Evolutionary conservation across 1,284 basidiomycete species (phyloP), one percentile per base, ranked within the genome.

Genomic region (Cryptococcus hybrid): DNA sequence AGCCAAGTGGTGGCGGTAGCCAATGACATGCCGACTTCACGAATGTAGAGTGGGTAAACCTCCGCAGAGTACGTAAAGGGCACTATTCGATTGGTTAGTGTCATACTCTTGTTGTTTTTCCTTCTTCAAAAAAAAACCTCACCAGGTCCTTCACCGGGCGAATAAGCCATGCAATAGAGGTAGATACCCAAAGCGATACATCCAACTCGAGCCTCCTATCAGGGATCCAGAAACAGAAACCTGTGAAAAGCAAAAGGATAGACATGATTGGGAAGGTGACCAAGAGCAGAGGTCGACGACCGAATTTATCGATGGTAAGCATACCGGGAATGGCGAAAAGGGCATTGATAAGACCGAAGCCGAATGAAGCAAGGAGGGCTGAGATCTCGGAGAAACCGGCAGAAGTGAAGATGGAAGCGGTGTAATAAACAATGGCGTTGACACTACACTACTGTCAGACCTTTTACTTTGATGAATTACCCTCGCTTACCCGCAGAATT

Each of bases 221-320:
- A n/a, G 59, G 57, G 43, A 67, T 67, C 40, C 56, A 55, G 63
- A 66, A 80, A 47, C 70, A 73, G 37, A 78, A 65, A 11, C 79
- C 79, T 5, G 68, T 68, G 7, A 62, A 72, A 8, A 75, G 62
- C 50, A 72, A 63, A 13, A 63, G 62, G 18, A 88, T 6, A 38
- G 47, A 51, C 71, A 24, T 77, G 12, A 50, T 44, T 3, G 49
- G 49, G 49, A 51, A 64, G 2, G 73, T 68, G 76, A 80, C 78
- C 86, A 89, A 80, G 35, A 89, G 77, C 1, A 89, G 78, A 61
- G 84, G 86, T 36, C 88, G 81, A 36, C 88, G 83, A n/a, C 88
- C 88, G 65, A 85, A 90, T 0, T 84, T 86, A 62, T 80, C 79
- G 52, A 67, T 67, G 13, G 80, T 80, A 77, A 82, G 83, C 34